Evolutionary conservation across 2,329 filamentous ascomycete species (phyloP), one percentile per base, ranked within the genome.

Genomic region (Pezicula carpinea): DNA sequence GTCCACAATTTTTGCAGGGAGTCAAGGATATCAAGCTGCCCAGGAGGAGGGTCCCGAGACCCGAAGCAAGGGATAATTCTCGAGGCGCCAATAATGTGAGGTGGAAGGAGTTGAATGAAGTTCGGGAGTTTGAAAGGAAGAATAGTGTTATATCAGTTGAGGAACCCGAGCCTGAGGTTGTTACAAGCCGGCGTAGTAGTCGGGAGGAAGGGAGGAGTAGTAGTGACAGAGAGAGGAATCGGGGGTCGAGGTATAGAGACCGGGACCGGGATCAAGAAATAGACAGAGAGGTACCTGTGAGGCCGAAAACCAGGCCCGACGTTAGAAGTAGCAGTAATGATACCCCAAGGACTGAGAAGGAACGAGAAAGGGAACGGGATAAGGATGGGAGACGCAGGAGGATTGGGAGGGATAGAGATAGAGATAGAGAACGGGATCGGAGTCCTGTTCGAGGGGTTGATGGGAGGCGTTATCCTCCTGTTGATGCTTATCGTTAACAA

Each of bases 11-110:
- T 21, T 23, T 63, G 26, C 33, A 54, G 2, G 34, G 64, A 5
- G 68, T 72, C 6, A 56, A 67, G 47, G 70, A 69, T 14, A 60
- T 34, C 15, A 35, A 31, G 33, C 38, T 14, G 40, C 38, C 38
- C 19, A 34, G 10, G 38, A 23, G 53, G 44, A 21, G 50, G 53
- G 26, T 34, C 39, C 19, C 26, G 13, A 29, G 26, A 29, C 26
- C 26, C 26, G 26, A 29, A 11, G 13, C 48, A 14, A 18, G 47
- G 33, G 50, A 48, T 34, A 14, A 42, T 19, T 53, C 53, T 4
- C 44, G 43, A 21, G 49, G 47, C 10, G 41, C 26, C 6, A 43
- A 44, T 13, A 54, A 52, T 14, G 50, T 57, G 4, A 39, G 51
- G n/a, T 57, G 55, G 55, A 50, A 52, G 29, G 53, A 50, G 33